phyloP scores from a whole-genome alignment of 2,329 filamentous ascomycete species.

The Coccinonectria pachysandricola region DNA sequence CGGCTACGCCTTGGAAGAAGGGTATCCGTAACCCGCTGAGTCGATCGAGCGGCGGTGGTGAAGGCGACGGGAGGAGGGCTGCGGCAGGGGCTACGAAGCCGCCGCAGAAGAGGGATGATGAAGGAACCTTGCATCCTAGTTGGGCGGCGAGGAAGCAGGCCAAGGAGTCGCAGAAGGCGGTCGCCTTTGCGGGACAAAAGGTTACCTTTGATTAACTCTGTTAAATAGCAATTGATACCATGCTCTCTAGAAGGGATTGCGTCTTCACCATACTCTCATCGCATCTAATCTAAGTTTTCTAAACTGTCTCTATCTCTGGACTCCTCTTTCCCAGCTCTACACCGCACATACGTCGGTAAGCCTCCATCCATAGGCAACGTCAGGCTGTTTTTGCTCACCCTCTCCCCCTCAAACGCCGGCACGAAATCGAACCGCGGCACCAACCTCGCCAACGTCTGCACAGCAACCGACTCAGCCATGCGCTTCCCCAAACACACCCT shows the following conservation, averaged over 20 bases:
- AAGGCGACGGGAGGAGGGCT: conserved; percentile 1
- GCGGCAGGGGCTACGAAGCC: conserved; percentile 8
- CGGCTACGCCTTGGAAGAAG: conserved; percentile 42
- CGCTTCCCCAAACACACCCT: conserved; percentile 51
- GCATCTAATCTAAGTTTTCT: too few species aligned
- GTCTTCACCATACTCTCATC: too few species aligned
- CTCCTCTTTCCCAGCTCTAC: too few species aligned
- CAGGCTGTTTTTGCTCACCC: conserved; percentile 48
- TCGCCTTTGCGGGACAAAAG: conserved; percentile 45
- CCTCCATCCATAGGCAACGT: conserved; percentile 56
- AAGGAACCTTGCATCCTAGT: conserved; percentile 50
- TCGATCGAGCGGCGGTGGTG: conserved; percentile 8
- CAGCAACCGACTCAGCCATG: conserved; percentile 52
- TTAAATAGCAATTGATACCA: conserved; percentile 13
- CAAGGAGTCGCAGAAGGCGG: conserved; percentile 44
- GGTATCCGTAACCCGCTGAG: conserved; percentile 31
- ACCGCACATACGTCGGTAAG: conserved; percentile 30
- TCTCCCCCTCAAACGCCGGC: conserved; percentile 32
- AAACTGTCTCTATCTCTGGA: too few species aligned
- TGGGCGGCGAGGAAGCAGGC: conserved; percentile 55
- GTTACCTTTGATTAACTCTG: conserved; percentile 43
- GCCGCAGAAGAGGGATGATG: conserved; percentile 33
- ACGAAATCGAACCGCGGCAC: conserved; percentile 40
- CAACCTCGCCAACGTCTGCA: conserved; percentile 43
- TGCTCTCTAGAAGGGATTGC: too few species aligned